Percentiles rank a stretch among this genome's conserved stretches.
Conservation (phyloP, 768 basidiomycete genomes). For the Termitomyces sp. region DNA sequence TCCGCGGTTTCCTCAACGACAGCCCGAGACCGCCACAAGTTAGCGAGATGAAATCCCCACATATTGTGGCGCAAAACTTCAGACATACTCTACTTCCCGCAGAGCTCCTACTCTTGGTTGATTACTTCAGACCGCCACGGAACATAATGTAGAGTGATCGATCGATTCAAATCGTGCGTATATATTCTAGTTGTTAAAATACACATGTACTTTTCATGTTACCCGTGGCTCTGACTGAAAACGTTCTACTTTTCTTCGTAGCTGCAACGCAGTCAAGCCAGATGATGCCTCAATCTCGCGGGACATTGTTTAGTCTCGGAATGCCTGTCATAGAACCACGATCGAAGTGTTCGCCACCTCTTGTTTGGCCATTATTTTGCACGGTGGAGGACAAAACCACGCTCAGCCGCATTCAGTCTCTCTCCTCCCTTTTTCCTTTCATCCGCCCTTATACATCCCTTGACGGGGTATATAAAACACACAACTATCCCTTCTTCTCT, state of each 20-base stretch:
- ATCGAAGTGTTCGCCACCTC: conserved; percentile 12
- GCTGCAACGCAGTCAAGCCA: neutral
- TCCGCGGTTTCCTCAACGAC: neutral
- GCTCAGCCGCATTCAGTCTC: neutral
- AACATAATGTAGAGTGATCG: neutral
- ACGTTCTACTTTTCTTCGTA: neutral
- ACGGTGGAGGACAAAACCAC: conserved; percentile 7
- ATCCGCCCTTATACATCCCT: conserved; percentile 30
- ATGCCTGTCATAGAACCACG: neutral
- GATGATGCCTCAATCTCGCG: neutral
- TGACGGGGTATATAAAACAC: conserved; percentile 33
- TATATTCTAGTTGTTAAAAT: neutral
- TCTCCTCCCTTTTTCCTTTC: conserved; percentile 17
- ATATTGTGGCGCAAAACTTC: neutral
- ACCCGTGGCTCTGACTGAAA: neutral
- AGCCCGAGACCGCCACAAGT: neutral
- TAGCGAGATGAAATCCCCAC: neutral
- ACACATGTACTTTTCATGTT: neutral
- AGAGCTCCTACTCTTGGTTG: neutral
- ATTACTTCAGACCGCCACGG: neutral
- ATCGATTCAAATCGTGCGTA: neutral
- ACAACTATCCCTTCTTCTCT: conserved; percentile 25
- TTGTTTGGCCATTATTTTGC: conserved; percentile 17
- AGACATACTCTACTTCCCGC: no score
- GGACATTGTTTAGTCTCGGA: neutral